These are phyloP conservation scores for Cladosporium sphaerospermum DNA, from an alignment of 2,329 filamentous ascomycete genomes.

Conservation along the genomic window DNA sequence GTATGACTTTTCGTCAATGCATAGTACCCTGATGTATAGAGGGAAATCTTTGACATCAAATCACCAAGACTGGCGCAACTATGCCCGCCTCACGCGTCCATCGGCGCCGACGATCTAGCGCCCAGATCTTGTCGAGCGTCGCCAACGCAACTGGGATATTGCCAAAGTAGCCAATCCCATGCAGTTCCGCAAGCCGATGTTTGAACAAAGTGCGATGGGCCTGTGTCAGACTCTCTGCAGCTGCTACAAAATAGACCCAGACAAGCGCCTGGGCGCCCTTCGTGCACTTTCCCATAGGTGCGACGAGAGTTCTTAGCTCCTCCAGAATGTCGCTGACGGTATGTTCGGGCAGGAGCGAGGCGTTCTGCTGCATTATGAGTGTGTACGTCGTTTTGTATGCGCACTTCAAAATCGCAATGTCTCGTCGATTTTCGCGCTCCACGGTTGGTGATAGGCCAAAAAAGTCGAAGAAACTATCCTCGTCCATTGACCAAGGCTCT, in stretches of 20 bases:
- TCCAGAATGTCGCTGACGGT: constrained; percentile 20
- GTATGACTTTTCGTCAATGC: too few relatives aligned
- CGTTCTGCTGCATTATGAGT: background rate
- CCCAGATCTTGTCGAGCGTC: constrained; percentile 33
- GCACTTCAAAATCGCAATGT: constrained; percentile 13
- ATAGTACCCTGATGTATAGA: too few relatives aligned
- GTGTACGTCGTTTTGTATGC: background rate
- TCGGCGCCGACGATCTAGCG: background rate
- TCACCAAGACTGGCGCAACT: constrained; percentile 9
- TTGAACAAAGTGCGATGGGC: constrained; percentile 35
- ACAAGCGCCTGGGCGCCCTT: constrained; percentile 36
- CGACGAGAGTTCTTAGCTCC: constrained; percentile 28
- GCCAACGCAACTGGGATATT: constrained; percentile 35
- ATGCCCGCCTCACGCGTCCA: constrained; percentile 8
- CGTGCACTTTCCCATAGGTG: constrained; percentile 22
- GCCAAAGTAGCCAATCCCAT: constrained; percentile 32
- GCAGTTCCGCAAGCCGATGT: constrained; percentile 25
- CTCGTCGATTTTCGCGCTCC: background rate
- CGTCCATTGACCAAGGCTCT: background rate
- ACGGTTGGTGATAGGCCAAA: background rate
- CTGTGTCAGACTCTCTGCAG: constrained; percentile 33
- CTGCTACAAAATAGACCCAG: constrained; percentile 39
- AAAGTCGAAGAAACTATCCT: constrained; percentile 11
- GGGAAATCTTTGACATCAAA: background rate
- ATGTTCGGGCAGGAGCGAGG: background rate